Conservation (phyloP, 2,329 filamentous ascomycete genomes). For the Neocatenulostroma microsporum region DNA sequence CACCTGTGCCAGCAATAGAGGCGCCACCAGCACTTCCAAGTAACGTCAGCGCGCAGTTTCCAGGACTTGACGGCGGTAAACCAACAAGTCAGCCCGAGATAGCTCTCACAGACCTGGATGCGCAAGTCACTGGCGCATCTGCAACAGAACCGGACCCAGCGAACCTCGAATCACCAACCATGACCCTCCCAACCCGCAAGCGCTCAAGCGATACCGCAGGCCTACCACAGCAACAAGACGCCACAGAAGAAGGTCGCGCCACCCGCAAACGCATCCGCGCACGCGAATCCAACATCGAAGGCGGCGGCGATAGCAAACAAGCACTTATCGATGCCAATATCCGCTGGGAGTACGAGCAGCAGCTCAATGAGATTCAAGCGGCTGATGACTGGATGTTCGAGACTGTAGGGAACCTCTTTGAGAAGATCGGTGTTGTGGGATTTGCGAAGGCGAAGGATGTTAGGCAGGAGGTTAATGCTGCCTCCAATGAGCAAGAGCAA, state of each 20-base stretch:
- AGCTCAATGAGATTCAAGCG: constrained; percentile 45
- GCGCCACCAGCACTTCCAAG: too few relatives aligned
- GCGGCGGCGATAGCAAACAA: constrained; percentile 31
- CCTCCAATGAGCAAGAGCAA: constrained; percentile 2
- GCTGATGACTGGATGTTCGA: constrained; percentile 53
- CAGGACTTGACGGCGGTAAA: constrained; percentile 22
- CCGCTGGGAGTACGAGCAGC: constrained; percentile 48
- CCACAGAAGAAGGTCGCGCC: constrained; percentile 47
- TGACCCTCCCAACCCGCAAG: constrained; percentile 45
- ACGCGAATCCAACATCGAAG: constrained; percentile 44
- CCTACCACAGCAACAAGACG: constrained; percentile 51
- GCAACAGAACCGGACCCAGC: constrained; percentile 2
- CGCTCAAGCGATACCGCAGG: constrained; percentile 54
- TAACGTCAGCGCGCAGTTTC: constrained; percentile 24
- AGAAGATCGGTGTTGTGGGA: constrained; percentile 42
- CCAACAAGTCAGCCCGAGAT: constrained; percentile 27
- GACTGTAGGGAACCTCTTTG: constrained; percentile 45
- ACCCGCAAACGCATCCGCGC: constrained; percentile 56
- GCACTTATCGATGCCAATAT: constrained; percentile 41
- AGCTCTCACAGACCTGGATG: constrained; percentile 20
- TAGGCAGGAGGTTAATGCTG: constrained; percentile 22
- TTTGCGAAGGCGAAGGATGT: constrained; percentile 24
- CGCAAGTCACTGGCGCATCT: too few relatives aligned
- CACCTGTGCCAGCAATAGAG: too few relatives aligned
- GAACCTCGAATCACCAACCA: constrained; percentile 14